phyloP scores from a whole-genome alignment of 2,329 filamentous ascomycete species.

The Botryotinia calthae region DNA sequence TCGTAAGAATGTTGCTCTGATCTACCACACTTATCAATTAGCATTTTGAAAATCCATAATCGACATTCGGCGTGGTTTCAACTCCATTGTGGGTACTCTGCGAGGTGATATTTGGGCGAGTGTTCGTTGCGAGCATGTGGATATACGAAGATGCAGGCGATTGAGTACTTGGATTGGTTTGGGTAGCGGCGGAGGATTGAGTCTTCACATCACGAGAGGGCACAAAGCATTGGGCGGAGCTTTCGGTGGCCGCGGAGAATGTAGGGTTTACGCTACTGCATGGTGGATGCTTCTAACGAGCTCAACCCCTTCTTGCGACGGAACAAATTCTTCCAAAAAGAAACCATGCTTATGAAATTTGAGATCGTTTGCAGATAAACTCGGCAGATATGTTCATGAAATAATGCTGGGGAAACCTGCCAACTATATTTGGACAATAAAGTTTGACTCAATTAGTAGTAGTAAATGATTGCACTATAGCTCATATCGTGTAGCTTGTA shows the following conservation, averaged over 20 bases:
- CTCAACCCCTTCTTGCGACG: not conserved
- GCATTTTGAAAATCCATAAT: not conserved
- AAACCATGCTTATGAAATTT: not conserved
- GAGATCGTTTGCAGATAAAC: not conserved
- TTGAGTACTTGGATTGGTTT: not conserved
- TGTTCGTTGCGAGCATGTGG: not conserved
- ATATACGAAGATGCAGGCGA: not conserved
- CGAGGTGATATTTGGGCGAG: not conserved
- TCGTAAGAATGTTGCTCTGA: not conserved
- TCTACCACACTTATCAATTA: not conserved
- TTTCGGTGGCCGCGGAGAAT: not conserved
- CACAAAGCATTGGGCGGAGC: not conserved
- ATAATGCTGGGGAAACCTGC: not conserved
- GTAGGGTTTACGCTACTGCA: not conserved
- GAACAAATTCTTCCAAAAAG: not conserved
- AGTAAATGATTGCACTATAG: not conserved
- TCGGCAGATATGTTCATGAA: not conserved
- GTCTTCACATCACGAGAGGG: not conserved
- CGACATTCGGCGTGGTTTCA: not conserved
- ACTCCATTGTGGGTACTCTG: not conserved
- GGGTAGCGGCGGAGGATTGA: not conserved
- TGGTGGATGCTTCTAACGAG: not conserved
- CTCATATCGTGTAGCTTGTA: not conserved
- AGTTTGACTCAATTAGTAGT: not conserved
- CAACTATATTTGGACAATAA: not conserved